Evolutionary conservation across 2,329 filamentous ascomycete species (phyloP).

Genomic region (Monilinia polystroma): DNA sequence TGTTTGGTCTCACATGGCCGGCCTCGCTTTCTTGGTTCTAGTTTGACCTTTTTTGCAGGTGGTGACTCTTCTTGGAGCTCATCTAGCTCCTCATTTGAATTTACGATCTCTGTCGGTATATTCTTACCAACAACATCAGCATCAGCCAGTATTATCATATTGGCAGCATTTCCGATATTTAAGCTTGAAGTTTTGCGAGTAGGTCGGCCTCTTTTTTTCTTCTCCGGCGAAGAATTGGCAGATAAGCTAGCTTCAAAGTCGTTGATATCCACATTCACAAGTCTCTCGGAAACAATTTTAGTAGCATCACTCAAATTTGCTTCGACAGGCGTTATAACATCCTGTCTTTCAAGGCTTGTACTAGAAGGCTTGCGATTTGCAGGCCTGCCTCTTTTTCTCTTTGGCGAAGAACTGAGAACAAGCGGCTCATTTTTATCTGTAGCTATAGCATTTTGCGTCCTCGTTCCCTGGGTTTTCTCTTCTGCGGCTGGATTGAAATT

Average conservation of each 20-base stretch:
- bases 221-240: not conserved
- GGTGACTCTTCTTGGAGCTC: not conserved
- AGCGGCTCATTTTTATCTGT: no score
- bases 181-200: not conserved
- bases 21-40: slow-evolving; percentile 1
- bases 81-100: not conserved
- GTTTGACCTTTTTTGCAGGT: slow-evolving; percentile 1
- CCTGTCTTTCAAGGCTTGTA: not conserved
- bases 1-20: not conserved
- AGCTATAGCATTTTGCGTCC: not conserved
- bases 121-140: not conserved
- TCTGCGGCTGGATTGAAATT: not conserved
- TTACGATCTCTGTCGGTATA: not conserved
- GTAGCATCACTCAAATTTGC: not conserved
- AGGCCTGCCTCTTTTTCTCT: slow-evolving; percentile 10
- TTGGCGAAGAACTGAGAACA: not conserved
- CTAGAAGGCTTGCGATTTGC: not conserved
- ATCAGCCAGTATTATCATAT: not conserved
- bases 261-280: not conserved
- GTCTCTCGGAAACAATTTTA: not conserved
- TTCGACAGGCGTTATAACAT: not conserved
- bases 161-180: not conserved
- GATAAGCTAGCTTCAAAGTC: not conserved
- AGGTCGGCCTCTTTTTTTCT: slow-evolving; percentile 7
- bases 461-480: no score